These are phyloP conservation scores for Pezicula radicicola DNA, from an alignment of 2,329 filamentous ascomycete species.

Conservation along the genomic window DNA sequence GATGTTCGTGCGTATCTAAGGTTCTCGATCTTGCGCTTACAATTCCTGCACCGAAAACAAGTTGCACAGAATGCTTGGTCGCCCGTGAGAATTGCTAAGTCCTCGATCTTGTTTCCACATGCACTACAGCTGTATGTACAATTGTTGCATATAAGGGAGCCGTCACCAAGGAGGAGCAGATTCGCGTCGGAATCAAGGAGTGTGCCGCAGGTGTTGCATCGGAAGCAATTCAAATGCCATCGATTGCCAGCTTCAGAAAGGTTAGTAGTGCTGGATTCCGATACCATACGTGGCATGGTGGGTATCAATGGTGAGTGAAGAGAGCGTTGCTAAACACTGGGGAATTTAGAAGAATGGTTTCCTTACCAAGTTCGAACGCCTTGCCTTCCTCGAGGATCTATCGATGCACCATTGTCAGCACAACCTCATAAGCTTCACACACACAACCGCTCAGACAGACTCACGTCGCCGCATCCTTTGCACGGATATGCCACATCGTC, in stretches of 20 bases:
- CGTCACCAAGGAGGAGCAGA: slow-evolving; percentile 92
- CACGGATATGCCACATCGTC: slow-evolving; percentile 82
- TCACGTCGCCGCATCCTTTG: slow-evolving; percentile 89
- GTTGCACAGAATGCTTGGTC: slow-evolving; percentile 97
- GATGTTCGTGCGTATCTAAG: slow-evolving; percentile 95
- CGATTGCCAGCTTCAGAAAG: slow-evolving; percentile 73
- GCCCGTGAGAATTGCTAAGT: slow-evolving; percentile 93
- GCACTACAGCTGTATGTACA: slow-evolving; percentile 99
- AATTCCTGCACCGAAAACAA: slow-evolving; percentile 96
- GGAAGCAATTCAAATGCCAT: slow-evolving; percentile 99
- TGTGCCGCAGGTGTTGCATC: slow-evolving; percentile 92
- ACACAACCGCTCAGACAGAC: slow-evolving; percentile 26
- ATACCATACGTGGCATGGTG: neutral
- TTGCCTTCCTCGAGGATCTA: slow-evolving; percentile 98
- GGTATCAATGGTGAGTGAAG: slow-evolving; percentile 4
- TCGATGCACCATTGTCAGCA: slow-evolving; percentile 17
- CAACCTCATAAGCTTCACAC: slow-evolving; percentile 10
- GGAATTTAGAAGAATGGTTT: slow-evolving; percentile 1
- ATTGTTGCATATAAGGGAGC: slow-evolving; percentile 97
- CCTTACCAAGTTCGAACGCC: slow-evolving; percentile 90
- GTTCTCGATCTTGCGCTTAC: slow-evolving; percentile 98
- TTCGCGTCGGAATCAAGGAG: slow-evolving; percentile 98
- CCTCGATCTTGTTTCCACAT: slow-evolving; percentile 96
- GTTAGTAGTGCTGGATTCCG: slow-evolving; percentile 17
- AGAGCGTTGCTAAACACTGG: neutral